These are phyloP conservation scores for Coniella vitis DNA, from an alignment of 2,329 filamentous ascomycete species.

Conservation along the genomic window DNA sequence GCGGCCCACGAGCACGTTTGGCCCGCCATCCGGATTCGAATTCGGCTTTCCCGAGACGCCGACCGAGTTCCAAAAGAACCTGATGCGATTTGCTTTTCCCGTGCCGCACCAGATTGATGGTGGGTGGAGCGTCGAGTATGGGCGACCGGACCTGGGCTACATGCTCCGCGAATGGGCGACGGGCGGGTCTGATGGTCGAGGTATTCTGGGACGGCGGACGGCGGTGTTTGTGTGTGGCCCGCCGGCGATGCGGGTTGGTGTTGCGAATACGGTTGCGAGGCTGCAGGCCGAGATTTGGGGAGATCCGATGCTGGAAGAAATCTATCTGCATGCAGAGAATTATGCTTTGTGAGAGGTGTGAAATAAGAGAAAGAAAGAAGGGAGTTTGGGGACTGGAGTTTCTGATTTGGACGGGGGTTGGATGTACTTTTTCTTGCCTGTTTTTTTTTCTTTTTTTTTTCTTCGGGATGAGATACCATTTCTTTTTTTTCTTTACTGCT, in stretches of 20 bases:
- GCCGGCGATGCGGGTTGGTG: constrained; percentile 77
- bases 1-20: constrained; percentile 50
- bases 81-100: constrained; percentile 87
- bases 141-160: constrained; percentile 78
- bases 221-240: constrained; percentile 94
- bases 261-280: constrained; percentile 75
- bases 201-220: constrained; percentile 70
- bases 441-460: not conserved
- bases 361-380: not conserved
- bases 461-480: not conserved
- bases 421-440: constrained; percentile 10
- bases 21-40: constrained; percentile 59
- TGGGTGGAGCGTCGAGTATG: constrained; percentile 90
- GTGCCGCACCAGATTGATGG: constrained; percentile 61
- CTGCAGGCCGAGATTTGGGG: constrained; percentile 80
- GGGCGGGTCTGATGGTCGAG: constrained; percentile 57
- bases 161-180: constrained; percentile 78
- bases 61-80: constrained; percentile 78
- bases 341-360: constrained; percentile 62
- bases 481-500: too few species aligned
- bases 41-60: constrained; percentile 80
- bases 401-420: too few species aligned
- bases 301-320: constrained; percentile 73
- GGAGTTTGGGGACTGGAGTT: not conserved
- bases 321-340: constrained; percentile 92